A percentile compares a stretch with the other conserved stretches of the same genome.
phyloP scores from a whole-genome alignment of 78 protist species.

The Dictyostelium firmibasis region DNA sequence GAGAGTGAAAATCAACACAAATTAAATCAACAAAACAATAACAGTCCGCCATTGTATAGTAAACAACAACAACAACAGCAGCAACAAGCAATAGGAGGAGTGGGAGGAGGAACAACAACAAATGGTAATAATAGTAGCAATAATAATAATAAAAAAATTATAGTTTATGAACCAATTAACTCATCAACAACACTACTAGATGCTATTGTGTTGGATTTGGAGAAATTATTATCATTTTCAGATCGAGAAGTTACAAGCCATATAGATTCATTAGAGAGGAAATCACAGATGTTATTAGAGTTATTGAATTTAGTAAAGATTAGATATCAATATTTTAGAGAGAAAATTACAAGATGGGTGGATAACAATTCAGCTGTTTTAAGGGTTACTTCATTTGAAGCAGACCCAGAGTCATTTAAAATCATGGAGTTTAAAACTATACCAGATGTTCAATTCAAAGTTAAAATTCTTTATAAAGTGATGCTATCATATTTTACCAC shows the following conservation, averaged over 20 bases:
- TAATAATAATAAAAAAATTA: neutral
- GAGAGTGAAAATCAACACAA: neutral
- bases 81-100: neutral
- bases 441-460: neutral
- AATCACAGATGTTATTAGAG: neutral
- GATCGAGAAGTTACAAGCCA: neutral
- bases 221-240: neutral
- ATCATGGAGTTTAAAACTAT: neutral
- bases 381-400: constrained; percentile 1
- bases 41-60: neutral
- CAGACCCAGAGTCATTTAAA: neutral
- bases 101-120: no score
- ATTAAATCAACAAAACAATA: neutral
- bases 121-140: neutral
- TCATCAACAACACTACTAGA: neutral
- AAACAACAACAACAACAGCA: neutral
- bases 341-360: neutral
- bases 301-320: neutral
- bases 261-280: neutral
- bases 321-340: neutral
- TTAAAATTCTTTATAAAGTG: neutral
- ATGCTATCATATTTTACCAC: neutral
- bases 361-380: neutral
- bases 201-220: neutral
- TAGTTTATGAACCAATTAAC: neutral